Percentiles rank a stretch among this genome's conserved stretches.
Conservation (phyloP, 768 basidiomycete genomes). For the Dentipellis sp. region DNA sequence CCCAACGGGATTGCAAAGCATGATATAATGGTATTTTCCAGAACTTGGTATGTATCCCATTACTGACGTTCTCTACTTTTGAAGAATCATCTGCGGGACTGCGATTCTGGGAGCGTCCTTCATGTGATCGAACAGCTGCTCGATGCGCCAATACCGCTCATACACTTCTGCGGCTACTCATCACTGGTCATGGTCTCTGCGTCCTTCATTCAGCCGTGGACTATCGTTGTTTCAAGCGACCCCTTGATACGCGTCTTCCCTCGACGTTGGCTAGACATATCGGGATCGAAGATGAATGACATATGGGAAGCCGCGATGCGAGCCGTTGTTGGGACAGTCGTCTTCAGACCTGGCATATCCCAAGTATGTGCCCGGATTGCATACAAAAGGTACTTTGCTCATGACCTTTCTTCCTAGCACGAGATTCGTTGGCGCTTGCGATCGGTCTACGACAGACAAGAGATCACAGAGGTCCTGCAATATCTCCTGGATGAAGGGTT, state of each 20-base stretch:
- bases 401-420: conserved; percentile 28
- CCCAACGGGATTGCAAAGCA: conserved; percentile 18
- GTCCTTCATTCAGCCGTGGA: conserved; percentile 42
- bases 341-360: conserved; percentile 65
- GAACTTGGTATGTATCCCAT: not conserved
- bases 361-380: conserved; percentile 36
- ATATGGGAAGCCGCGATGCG: conserved; percentile 67
- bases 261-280: conserved; percentile 69
- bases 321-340: conserved; percentile 55
- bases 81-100: not conserved
- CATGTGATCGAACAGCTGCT: conserved; percentile 27
- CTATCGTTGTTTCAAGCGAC: conserved; percentile 39
- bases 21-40: conserved; percentile 18
- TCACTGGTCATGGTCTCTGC: conserved; percentile 47
- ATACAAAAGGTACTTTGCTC: not conserved
- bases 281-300: conserved; percentile 48
- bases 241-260: conserved; percentile 45
- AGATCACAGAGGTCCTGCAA: conserved; percentile 52
- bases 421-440: conserved; percentile 68
- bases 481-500: conserved; percentile 46
- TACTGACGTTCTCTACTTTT: not conserved
- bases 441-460: conserved; percentile 67
- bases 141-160: conserved; percentile 39
- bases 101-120: too few relatives aligned
- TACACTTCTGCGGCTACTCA: conserved; percentile 65